A percentile compares a stretch with the other conserved stretches of the same genome.
These are phyloP conservation scores for Fusarium incarnatum DNA, from an alignment of 2,329 filamentous ascomycete species.

Conservation along the genomic window DNA sequence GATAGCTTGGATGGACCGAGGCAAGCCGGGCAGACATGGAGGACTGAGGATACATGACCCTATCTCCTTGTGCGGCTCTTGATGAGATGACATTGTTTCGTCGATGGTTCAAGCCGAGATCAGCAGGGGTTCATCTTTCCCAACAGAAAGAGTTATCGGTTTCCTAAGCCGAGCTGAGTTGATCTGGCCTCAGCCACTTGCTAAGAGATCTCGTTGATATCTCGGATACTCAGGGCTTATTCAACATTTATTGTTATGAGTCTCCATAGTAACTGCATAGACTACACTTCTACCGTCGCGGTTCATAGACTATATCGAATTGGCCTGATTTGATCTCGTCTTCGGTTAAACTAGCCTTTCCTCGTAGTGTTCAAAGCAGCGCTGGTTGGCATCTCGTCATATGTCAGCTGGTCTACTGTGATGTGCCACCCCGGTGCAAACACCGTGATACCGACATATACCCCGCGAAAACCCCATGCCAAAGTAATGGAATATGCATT, in stretches of 20 bases:
- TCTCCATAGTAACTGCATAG: background rate
- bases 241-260: background rate
- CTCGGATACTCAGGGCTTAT: slow-evolving; percentile 2
- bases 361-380: background rate
- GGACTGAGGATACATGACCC: slow-evolving; percentile 2
- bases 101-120: background rate
- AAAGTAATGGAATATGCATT: background rate
- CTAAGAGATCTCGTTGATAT: slow-evolving; percentile 21
- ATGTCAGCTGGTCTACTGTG: background rate
- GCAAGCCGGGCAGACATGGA: slow-evolving; percentile 7
- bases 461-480: background rate
- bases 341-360: slow-evolving; percentile 12
- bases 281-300: background rate
- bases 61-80: slow-evolving; percentile 2
- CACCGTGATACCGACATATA: slow-evolving; percentile 25
- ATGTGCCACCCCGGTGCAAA: slow-evolving; percentile 20
- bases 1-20: slow-evolving; percentile 17
- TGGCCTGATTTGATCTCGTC: background rate
- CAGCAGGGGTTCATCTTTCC: slow-evolving; percentile 5
- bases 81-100: background rate
- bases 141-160: slow-evolving; percentile 20
- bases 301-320: background rate
- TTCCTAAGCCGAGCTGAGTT: slow-evolving; percentile 18
- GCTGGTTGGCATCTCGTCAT: background rate
- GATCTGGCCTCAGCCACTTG: slow-evolving; percentile 8